Base-by-base conservation (phyloP, 257 asterid genomes). In the Scutellaria galericulata region DNA sequence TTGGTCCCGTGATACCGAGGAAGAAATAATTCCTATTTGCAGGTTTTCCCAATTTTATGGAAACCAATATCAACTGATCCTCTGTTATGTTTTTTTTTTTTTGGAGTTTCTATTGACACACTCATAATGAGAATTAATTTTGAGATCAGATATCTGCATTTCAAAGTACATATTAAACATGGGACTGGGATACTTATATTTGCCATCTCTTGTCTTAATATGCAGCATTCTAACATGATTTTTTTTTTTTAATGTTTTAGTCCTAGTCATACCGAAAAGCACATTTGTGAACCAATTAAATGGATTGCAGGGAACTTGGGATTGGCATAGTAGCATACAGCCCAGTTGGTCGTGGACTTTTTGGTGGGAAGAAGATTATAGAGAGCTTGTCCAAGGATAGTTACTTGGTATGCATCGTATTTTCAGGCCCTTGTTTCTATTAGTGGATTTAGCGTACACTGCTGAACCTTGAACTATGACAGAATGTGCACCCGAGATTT, bases 291-390 rank as follows among this genome's bases (percentile, higher is more conserved):
- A 11, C 13, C 13, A 10, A 9, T 70, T 48, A 41, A 53, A 52
- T 62, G 45, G 69, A 64, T 47, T 27, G 62, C 77, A 86, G 91
- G 82, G 86, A 86, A 66, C 90, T 88, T 48, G 91, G 87, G 55
- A 88, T 88, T 9, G 91, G 90, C 63, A 78, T 88, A 70, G 91
- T 88, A 50, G 81, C 95, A 63, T 88, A 81, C 68, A 68, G 90
- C 50, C 91, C 95, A 27, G 66, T 84, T 66, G 89, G 85, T 37
- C 84, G 84, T 12, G 89, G 89, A 18, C 70, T 87, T 61, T 85
- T 81, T 44, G 90, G 66, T 46, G 88, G 93, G 37, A 85, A 83
- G 78, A 86, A 85, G 2, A 72, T 80, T 35, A 18, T 77, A 41
- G 93, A 83, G 66, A 83, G 72, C 67, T 22, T 85, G 40, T 50